These are phyloP conservation scores for Sarocladiaceae sp. DNA, from an alignment of 2,329 filamentous ascomycete species.

Conservation along the genomic window DNA sequence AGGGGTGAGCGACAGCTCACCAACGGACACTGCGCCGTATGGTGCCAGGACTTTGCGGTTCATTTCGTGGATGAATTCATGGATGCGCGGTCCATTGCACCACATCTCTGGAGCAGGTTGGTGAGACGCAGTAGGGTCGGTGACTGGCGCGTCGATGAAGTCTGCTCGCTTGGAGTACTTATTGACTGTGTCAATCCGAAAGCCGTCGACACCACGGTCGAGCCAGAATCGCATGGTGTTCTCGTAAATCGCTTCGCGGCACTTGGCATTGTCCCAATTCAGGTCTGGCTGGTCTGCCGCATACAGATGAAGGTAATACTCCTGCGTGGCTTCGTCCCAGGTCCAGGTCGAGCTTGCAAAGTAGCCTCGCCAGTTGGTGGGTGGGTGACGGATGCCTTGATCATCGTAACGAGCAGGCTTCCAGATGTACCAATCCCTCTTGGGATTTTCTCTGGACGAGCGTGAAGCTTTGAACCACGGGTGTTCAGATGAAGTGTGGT, in stretches of 20 bases:
- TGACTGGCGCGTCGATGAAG: conserved; percentile 46
- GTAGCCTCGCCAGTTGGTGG: conserved; percentile 49
- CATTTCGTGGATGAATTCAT: conserved; percentile 58
- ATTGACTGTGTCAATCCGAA: conserved; percentile 63
- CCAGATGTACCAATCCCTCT: conserved; percentile 63
- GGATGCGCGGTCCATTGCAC: conserved; percentile 56
- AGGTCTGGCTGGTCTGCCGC: conserved; percentile 66
- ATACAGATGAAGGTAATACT: conserved; percentile 58
- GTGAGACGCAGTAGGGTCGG: conserved; percentile 27
- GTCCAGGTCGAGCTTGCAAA: conserved; percentile 45
- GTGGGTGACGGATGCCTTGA: conserved; percentile 47
- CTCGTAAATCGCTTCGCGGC: conserved; percentile 61
- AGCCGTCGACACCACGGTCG: conserved; percentile 58
- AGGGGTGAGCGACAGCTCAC: conserved; percentile 53
- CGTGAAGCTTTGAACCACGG: conserved; percentile 52
- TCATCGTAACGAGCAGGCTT: conserved; percentile 46
- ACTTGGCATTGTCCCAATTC: conserved; percentile 66
- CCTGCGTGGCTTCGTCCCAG: conserved; percentile 42
- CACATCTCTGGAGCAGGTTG: conserved; percentile 44
- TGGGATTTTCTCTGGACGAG: conserved; percentile 41
- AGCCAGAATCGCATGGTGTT: conserved; percentile 68
- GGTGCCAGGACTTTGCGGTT: conserved; percentile 41
- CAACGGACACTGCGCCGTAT: conserved; percentile 56
- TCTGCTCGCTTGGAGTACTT: conserved; percentile 56
- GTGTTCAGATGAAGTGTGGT: conserved; percentile 56